Evolutionary conservation across 2,329 filamentous ascomycete species (phyloP).

Genomic region (Ophidiomyces ophidiicola): DNA sequence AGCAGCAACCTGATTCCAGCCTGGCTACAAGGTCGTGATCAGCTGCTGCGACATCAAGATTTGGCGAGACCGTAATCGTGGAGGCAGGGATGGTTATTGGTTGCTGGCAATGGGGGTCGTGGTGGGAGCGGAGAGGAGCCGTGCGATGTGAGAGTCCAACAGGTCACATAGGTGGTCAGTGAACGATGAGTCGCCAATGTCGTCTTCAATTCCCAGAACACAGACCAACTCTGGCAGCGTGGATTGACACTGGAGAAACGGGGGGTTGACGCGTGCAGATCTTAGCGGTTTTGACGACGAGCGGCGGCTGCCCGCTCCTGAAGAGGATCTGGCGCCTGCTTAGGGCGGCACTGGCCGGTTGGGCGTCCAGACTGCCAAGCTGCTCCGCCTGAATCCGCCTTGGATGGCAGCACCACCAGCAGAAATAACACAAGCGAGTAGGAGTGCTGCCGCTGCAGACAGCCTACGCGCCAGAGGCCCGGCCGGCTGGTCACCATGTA

Average conservation of each 20-base stretch:
- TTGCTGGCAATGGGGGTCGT: neutral
- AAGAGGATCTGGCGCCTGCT: conserved; percentile 4
- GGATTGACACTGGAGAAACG: neutral
- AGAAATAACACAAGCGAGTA: too few relatives aligned
- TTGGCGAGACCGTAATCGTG: conserved; percentile 7
- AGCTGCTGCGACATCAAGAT: conserved; percentile 7
- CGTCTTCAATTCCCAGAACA: too few relatives aligned
- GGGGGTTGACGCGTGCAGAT: neutral
- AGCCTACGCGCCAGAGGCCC: neutral
- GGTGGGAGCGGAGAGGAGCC: neutral
- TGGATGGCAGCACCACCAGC: too few relatives aligned
- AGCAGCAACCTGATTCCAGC: neutral
- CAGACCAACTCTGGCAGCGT: neutral
- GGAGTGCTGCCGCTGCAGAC: neutral
- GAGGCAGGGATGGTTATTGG: neutral
- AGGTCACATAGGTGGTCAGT: neutral
- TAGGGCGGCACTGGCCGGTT: conserved; percentile 6
- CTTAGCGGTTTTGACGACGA: neutral
- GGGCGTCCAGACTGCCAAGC: conserved; percentile 2
- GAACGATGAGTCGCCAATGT: too few relatives aligned
- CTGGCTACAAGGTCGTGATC: neutral
- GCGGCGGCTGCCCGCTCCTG: neutral
- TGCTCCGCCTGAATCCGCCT: neutral
- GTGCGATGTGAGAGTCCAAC: neutral
- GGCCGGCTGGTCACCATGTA: conserved; percentile 27